These are phyloP conservation scores for Ligustrum vulgare DNA, from an alignment of 257 asterid species.

Conservation along the genomic window DNA sequence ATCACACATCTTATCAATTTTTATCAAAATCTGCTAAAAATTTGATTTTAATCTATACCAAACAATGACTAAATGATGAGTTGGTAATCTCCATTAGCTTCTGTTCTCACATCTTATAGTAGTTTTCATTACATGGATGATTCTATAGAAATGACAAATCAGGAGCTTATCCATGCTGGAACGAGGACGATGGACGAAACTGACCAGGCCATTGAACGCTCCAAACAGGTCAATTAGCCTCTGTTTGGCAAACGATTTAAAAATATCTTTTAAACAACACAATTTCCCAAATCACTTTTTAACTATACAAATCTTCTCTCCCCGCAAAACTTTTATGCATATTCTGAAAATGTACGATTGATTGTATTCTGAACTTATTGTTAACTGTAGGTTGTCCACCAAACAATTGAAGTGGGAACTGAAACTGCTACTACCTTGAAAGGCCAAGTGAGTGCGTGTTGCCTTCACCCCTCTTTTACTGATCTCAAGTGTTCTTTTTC, in stretches of 20 bases:
- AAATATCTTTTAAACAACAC: too few species aligned
- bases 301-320: too few species aligned
- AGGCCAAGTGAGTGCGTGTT: conserved; percentile 73
- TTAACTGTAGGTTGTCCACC: conserved; percentile 83
- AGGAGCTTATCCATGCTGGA: conserved; percentile 86
- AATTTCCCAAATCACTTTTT: too few species aligned
- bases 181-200: conserved; percentile 86
- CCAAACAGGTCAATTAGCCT: conserved; percentile 97
- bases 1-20: too few species aligned
- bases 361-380: conserved; percentile 23
- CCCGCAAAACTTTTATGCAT: too few species aligned
- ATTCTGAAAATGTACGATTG: conserved; percentile 22
- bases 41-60: too few species aligned
- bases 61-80: neutral
- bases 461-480: conserved; percentile 1
- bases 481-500: conserved; percentile 12
- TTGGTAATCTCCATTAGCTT: neutral
- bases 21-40: too few species aligned
- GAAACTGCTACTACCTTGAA: conserved; percentile 91
- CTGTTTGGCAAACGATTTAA: too few species aligned
- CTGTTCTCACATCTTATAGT: conserved; percentile 24
- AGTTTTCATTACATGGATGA: conserved; percentile 31
- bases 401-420: conserved; percentile 94
- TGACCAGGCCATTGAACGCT: conserved; percentile 98
- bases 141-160: conserved; percentile 86